These are phyloP conservation scores for Microcera coccophila DNA, from an alignment of 2,329 filamentous ascomycete genomes.

Conservation along the genomic window DNA sequence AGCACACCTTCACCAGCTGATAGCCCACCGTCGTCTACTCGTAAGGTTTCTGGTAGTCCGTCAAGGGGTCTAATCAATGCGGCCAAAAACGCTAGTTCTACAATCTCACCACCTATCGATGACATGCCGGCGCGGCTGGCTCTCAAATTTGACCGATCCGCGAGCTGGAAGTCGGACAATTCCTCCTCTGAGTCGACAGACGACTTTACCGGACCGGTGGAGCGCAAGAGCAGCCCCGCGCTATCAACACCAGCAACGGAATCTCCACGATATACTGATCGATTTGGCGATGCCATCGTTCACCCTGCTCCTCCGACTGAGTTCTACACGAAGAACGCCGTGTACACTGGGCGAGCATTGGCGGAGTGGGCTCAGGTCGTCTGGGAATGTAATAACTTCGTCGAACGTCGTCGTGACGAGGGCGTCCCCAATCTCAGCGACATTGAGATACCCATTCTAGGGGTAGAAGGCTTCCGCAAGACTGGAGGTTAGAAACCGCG, in stretches of 20 bases:
- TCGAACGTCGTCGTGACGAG: slow-evolving; percentile 70
- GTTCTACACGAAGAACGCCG: slow-evolving; percentile 43
- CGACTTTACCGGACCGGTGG: slow-evolving; percentile 7
- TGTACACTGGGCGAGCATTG: slow-evolving; percentile 68
- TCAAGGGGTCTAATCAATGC: slow-evolving; percentile 46
- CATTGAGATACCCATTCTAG: slow-evolving; percentile 55
- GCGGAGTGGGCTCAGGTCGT: slow-evolving; percentile 76
- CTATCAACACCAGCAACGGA: slow-evolving; percentile 9
- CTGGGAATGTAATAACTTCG: slow-evolving; percentile 75
- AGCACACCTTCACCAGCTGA: slow-evolving; percentile 37
- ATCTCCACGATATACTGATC: slow-evolving; percentile 23
- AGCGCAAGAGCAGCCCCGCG: slow-evolving; percentile 8
- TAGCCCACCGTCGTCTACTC: slow-evolving; percentile 41
- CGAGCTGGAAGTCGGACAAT: slow-evolving; percentile 19
- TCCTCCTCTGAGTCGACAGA: slow-evolving; percentile 18
- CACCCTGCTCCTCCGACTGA: slow-evolving; percentile 46
- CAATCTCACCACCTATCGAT: slow-evolving; percentile 32
- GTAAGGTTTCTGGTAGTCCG: slow-evolving; percentile 45
- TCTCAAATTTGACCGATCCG: slow-evolving; percentile 12
- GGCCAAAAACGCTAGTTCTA: slow-evolving; percentile 47
- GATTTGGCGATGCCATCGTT: slow-evolving; percentile 29
- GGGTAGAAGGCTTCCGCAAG: slow-evolving; percentile 41
- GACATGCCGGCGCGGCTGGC: slow-evolving; percentile 23
- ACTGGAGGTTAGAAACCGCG: slow-evolving; percentile 25
- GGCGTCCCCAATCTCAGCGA: slow-evolving; percentile 63